These are phyloP conservation scores for Mycotypha africana DNA, from an alignment of 371 early-diverging fungal genomes.

Conservation along the genomic window DNA sequence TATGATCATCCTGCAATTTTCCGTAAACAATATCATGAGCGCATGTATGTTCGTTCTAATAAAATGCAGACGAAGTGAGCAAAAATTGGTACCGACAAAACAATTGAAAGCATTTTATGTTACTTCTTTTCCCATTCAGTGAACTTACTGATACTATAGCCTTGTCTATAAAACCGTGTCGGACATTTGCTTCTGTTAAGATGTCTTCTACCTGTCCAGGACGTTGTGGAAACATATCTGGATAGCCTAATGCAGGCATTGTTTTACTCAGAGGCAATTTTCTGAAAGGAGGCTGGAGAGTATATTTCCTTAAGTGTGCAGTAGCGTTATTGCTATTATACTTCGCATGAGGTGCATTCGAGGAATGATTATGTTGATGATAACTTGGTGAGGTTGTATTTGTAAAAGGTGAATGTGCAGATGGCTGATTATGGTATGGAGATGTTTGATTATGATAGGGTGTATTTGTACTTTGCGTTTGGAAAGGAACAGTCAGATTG, in stretches of 20 bases:
- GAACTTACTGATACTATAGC: slow-evolving; percentile 45
- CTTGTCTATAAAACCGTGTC: slow-evolving; percentile 64
- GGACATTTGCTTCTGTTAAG: slow-evolving; percentile 62
- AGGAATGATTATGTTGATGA: slow-evolving; percentile 29
- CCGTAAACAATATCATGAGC: slow-evolving; percentile 48
- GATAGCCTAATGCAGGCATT: slow-evolving; percentile 50
- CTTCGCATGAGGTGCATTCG: slow-evolving; percentile 19
- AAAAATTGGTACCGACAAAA: too few relatives aligned
- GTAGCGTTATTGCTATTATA: slow-evolving; percentile 17
- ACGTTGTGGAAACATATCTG: slow-evolving; percentile 67
- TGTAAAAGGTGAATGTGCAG: slow-evolving; percentile 44
- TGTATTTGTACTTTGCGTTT: slow-evolving; percentile 17
- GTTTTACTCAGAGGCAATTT: slow-evolving; percentile 40
- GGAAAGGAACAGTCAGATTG: slow-evolving; percentile 35
- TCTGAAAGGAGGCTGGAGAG: slow-evolving; percentile 43
- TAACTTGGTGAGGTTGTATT: slow-evolving; percentile 44
- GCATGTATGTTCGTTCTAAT: slow-evolving; percentile 47
- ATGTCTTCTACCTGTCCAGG: slow-evolving; percentile 57
- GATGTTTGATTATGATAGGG: slow-evolving; percentile 15
- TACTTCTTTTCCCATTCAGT: background rate
- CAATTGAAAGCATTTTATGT: too few relatives aligned
- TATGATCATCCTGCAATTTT: slow-evolving; percentile 46
- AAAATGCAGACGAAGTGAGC: background rate
- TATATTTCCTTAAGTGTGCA: slow-evolving; percentile 50
- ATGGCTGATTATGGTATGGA: slow-evolving; percentile 21